Conservation (phyloP, 2,329 filamentous ascomycete species). For the Curvularia verruculosa region DNA sequence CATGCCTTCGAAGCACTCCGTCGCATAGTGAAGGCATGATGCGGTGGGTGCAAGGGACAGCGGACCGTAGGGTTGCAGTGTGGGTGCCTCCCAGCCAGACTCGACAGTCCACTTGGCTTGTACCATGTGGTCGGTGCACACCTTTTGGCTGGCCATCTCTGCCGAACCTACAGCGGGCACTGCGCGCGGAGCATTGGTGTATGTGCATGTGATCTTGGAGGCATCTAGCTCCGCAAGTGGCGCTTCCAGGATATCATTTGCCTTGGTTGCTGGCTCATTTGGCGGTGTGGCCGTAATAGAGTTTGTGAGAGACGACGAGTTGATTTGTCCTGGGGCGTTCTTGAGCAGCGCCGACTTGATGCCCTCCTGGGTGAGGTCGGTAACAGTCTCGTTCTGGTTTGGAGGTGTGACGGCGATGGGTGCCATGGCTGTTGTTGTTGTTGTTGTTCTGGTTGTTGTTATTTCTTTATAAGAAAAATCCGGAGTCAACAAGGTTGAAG, state of each 20-base stretch:
- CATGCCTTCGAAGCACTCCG: slow-evolving; percentile 87
- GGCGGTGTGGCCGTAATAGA: slow-evolving; percentile 34
- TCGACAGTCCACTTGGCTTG: slow-evolving; percentile 69
- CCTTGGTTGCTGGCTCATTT: slow-evolving; percentile 23
- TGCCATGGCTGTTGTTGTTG: slow-evolving; percentile 34
- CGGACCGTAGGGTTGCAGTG: slow-evolving; percentile 77
- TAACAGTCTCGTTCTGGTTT: slow-evolving; percentile 31
- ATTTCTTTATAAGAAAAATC: background rate
- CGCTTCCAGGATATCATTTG: slow-evolving; percentile 21
- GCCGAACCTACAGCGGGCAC: slow-evolving; percentile 51
- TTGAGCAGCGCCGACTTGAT: slow-evolving; percentile 41
- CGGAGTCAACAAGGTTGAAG: background rate
- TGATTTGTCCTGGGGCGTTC: slow-evolving; percentile 39
- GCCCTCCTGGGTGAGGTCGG: slow-evolving; percentile 41
- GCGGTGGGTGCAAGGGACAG: slow-evolving; percentile 80
- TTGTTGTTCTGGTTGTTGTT: no score
- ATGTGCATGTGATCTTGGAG: slow-evolving; percentile 51
- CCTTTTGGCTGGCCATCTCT: slow-evolving; percentile 50
- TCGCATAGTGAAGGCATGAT: slow-evolving; percentile 84
- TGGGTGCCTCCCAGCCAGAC: slow-evolving; percentile 74
- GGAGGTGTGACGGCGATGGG: slow-evolving; percentile 44
- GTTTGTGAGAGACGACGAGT: slow-evolving; percentile 33
- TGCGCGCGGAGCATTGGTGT: slow-evolving; percentile 50
- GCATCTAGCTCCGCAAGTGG: slow-evolving; percentile 52
- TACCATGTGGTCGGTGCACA: slow-evolving; percentile 87